Conservation (phyloP, 1,284 basidiomycete species). For the Naganishia albida region DNA sequence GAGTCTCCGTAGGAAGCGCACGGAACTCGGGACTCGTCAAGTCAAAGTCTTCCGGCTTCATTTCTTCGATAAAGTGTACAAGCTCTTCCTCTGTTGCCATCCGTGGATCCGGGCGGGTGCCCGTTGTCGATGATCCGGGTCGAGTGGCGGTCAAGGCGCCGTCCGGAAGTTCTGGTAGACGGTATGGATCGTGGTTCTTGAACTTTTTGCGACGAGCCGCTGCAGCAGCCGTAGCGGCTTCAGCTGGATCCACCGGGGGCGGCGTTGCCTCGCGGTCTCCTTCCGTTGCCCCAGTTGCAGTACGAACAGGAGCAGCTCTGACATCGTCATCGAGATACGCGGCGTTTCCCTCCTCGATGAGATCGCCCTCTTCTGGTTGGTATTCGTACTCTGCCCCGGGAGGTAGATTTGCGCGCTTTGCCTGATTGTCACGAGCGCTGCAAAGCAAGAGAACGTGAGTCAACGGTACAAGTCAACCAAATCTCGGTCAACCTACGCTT, state of each 20-base stretch:
- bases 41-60: constrained; percentile 90
- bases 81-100: constrained; percentile 92
- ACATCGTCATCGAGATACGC: constrained; percentile 76
- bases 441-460: background rate
- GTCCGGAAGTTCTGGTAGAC: constrained; percentile 69
- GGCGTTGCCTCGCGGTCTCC: constrained; percentile 45
- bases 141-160: constrained; percentile 51
- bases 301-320: background rate
- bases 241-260: constrained; percentile 54
- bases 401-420: constrained; percentile 41
- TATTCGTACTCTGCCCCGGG: constrained; percentile 37
- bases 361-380: constrained; percentile 48
- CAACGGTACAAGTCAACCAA: background rate
- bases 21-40: constrained; percentile 83
- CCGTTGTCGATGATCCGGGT: constrained; percentile 48
- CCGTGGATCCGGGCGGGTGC: constrained; percentile 73
- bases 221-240: constrained; percentile 2
- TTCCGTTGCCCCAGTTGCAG: background rate
- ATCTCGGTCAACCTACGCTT: constrained; percentile 51
- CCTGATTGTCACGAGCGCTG: constrained; percentile 40
- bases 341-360: constrained; percentile 63
- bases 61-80: constrained; percentile 84
- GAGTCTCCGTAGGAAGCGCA: constrained; percentile 89
- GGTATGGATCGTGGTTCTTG: constrained; percentile 73
- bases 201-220: constrained; percentile 43